Base-by-base conservation (phyloP, 768 basidiomycete genomes). In the Serendipita sp. region DNA sequence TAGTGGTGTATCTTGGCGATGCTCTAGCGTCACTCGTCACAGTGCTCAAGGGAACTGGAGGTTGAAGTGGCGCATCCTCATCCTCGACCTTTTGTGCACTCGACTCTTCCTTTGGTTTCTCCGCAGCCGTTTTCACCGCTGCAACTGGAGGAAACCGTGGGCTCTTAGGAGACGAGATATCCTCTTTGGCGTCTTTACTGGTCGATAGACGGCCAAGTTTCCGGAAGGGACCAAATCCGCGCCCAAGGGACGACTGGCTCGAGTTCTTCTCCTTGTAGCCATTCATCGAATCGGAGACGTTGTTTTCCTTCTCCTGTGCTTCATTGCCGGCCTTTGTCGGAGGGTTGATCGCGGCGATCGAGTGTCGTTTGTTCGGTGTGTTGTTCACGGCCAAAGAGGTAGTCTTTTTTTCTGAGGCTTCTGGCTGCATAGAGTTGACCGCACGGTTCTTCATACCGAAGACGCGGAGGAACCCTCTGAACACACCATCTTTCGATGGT, bases 251-350 rank as follows among this genome's bases (percentile, higher is more conserved):
- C 10, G 28, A 32, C 24, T 10, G 16, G 34, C 56, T 60, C 16
- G 24, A n/a, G 34, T 60, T 60, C n/a, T 60, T 60, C 28, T 60
- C 56, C 35, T 60, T 35, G 32, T 60, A 60, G 10, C 48, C 48
- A 7, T 51, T 51, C 16, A 51, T 51, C 7, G 48, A 7, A 32
- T 18, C n/a, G 8, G 48, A 51, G 8, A 51, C 5, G 48, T 32
- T 16, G 5, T 51, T n/a, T 8, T 18, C 13, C 38, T 41, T 41
- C 7, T 41, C 38, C 38, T 41, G 5, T 13, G 13, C 5, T 13
- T 41, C 48, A 7, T 18, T 16, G 2, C n/a, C 48, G 48, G 48
- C 16, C n/a, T 16, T n/a, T 7, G 5, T 18, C n/a, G n/a, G 7
- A n/a, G 48, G 48, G 7, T 18, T 18, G 5, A n/a, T 51, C 48